phyloP scores from a whole-genome alignment of 2,329 filamentous ascomycete genomes.

The Trichoderma simmonsii region DNA sequence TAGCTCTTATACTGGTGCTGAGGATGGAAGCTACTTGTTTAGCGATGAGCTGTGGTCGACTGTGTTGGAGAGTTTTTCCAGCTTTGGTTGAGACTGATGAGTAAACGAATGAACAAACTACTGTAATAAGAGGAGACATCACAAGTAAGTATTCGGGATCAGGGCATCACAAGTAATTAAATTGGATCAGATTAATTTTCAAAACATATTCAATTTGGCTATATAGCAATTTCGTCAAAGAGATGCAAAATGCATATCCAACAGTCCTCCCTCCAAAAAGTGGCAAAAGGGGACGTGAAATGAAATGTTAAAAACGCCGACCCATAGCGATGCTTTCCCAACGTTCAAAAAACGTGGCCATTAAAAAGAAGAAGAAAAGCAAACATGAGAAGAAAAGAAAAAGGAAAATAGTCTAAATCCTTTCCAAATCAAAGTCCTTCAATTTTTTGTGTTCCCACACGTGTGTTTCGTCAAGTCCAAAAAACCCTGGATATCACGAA shows the following conservation, averaged over 20 bases:
- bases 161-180: not conserved
- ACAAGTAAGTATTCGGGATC: too few relatives aligned
- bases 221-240: slow-evolving; percentile 9
- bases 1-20: not conserved
- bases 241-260: not conserved
- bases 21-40: not conserved
- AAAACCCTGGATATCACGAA: slow-evolving; percentile 9
- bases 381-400: not conserved
- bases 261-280: not conserved
- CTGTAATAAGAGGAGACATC: not conserved
- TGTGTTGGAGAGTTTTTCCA: not conserved
- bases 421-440: not conserved
- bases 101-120: not conserved
- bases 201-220: slow-evolving; percentile 16
- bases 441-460: not conserved
- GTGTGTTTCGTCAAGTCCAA: not conserved
- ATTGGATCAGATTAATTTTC: not conserved
- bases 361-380: not conserved
- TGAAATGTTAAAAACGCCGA: slow-evolving; percentile 1
- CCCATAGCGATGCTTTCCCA: slow-evolving; percentile 14
- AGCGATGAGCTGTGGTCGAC: slow-evolving; percentile 2
- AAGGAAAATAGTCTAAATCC: slow-evolving; percentile 7
- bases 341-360: not conserved
- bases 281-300: not conserved
- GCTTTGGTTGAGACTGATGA: not conserved